Evolutionary conservation across 1,284 basidiomycete species (phyloP).

Genomic region (Cutaneotrichosporon dermatis): DNA sequence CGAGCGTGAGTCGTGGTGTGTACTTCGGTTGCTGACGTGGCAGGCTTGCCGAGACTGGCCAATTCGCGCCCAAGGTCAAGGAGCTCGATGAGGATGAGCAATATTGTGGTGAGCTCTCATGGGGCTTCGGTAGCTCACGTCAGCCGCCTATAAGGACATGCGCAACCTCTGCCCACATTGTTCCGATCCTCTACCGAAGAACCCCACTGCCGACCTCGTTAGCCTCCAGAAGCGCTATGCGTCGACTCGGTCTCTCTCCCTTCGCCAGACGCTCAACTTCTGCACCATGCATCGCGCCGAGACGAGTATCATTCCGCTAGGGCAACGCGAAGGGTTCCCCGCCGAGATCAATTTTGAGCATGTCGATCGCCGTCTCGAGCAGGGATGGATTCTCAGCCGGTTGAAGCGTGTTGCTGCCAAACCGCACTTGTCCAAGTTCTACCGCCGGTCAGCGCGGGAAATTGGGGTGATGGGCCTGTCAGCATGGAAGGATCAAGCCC

Average conservation of each 20-base stretch:
- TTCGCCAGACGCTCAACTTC: constrained; percentile 19
- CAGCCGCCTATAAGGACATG: constrained; percentile 5
- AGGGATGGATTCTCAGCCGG: constrained; percentile 22
- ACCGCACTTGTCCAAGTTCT: constrained; percentile 24
- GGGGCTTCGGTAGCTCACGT: background rate
- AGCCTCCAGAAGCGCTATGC: constrained; percentile 1
- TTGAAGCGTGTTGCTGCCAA: constrained; percentile 27
- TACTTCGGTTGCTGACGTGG: background rate
- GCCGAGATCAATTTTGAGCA: constrained; percentile 28
- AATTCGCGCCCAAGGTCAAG: background rate
- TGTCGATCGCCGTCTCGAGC: constrained; percentile 28
- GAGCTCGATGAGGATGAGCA: constrained; percentile 1
- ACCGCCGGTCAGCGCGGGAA: constrained; percentile 13
- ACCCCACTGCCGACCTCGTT: constrained; percentile 16
- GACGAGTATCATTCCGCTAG: constrained; percentile 35
- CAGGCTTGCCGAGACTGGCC: background rate
- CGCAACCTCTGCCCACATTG: constrained; percentile 23
- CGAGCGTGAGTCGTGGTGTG: background rate
- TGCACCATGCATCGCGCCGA: constrained; percentile 40
- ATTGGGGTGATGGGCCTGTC: constrained; percentile 23
- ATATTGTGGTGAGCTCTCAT: constrained; percentile 5
- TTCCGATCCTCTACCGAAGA: constrained; percentile 22
- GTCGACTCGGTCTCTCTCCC: background rate
- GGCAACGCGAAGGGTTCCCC: constrained; percentile 36
- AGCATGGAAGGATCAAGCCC: constrained; percentile 19